Evolutionary conservation across 78 protist species (phyloP).

Genomic region (Protostelium mycophagum): DNA sequence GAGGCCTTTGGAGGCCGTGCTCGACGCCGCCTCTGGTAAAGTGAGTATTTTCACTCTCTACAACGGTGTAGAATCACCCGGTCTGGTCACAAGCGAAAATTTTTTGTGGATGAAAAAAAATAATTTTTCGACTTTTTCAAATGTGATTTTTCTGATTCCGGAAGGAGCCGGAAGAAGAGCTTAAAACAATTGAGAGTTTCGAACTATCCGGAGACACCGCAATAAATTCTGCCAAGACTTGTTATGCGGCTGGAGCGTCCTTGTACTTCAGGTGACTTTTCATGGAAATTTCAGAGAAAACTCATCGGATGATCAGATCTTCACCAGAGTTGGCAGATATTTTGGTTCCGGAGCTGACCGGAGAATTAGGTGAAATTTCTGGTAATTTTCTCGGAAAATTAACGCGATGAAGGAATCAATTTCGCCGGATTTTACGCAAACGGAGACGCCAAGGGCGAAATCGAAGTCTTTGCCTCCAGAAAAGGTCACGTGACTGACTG

Average conservation of each 20-base stretch:
- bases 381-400: too few species aligned
- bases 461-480: not conserved
- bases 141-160: not conserved
- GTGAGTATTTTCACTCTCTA: too few species aligned
- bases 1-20: not conserved
- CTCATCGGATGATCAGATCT: not conserved
- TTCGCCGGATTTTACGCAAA: not conserved
- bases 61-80: too few species aligned
- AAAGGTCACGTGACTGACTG: not conserved
- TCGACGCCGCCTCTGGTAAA: not conserved
- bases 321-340: not conserved
- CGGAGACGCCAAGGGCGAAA: not conserved
- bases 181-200: not conserved
- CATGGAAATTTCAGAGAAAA: too few species aligned
- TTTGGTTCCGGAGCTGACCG: not conserved
- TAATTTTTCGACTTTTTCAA: too few species aligned
- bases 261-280: not conserved
- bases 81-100: not conserved
- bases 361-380: too few species aligned
- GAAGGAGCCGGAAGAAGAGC: not conserved
- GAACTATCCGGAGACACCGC: not conserved
- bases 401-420: too few species aligned
- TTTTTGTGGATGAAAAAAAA: too few species aligned
- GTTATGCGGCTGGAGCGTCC: not conserved
- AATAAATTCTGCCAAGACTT: not conserved